Percentiles rank a stretch among this genome's conserved stretches.
These are phyloP conservation scores for Vitis vinifera DNA, from an alignment of 164 flowering plant species.

Conservation along the genomic window ASM3070453v1 NC_081809.1:9303501-9304000, in stretches of 20 bases:
- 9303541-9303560: neutral
- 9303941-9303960: slow-evolving; percentile 78
- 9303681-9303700: no score
- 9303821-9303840: slow-evolving; percentile 47
- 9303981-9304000: slow-evolving; percentile 75
- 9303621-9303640: no score
- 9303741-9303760: slow-evolving; percentile 19
- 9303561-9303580: no score
- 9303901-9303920: neutral
- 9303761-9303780: slow-evolving; percentile 88
- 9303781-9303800: slow-evolving; percentile 96
- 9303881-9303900: no score
- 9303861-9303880: no score
- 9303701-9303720: neutral
- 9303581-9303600: neutral
- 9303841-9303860: neutral
- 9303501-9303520: slow-evolving; percentile 90
- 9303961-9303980: slow-evolving; percentile 78
- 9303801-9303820: slow-evolving; percentile 87
- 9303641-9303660: no score
- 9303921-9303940: slow-evolving; percentile 37
- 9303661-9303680: no score
- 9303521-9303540: slow-evolving; percentile 94
- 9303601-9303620: no score
- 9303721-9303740: neutral